Conservation (phyloP, 345 rosid genomes). For the Populus alba region DNA sequence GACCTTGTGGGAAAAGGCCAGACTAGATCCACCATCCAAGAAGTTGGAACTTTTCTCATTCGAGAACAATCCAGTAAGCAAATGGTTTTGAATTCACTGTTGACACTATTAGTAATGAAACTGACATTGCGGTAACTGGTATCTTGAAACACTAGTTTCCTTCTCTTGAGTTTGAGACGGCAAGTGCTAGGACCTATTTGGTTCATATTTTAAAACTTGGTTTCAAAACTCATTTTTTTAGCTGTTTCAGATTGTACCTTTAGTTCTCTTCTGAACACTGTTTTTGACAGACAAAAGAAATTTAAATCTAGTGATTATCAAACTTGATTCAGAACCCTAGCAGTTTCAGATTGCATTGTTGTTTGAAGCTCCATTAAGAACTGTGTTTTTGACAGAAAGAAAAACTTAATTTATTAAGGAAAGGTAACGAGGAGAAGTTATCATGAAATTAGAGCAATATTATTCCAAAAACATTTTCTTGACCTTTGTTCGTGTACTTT, state of each 20-base stretch:
- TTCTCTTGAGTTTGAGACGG: not conserved
- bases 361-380: too few species aligned
- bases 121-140: not conserved
- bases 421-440: too few species aligned
- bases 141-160: not conserved
- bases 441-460: too few species aligned
- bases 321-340: too few species aligned
- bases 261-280: not conserved
- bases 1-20: slow-evolving; percentile 71
- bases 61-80: slow-evolving; percentile 67
- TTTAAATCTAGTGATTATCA: too few species aligned
- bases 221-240: not conserved
- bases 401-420: too few species aligned
- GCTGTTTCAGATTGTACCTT: not conserved
- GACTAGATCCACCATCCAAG: slow-evolving; percentile 43
- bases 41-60: slow-evolving; percentile 73
- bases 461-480: too few species aligned
- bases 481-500: too few species aligned
- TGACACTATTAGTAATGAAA: not conserved
- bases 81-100: not conserved
- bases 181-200: not conserved
- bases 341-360: too few species aligned
- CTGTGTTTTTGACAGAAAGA: too few species aligned
- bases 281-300: too few species aligned
- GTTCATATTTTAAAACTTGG: not conserved